Evolutionary conservation across 2,329 filamentous ascomycete species (phyloP), one percentile per base, ranked within the genome.

Genomic region (Arthroderma uncinatum): DNA sequence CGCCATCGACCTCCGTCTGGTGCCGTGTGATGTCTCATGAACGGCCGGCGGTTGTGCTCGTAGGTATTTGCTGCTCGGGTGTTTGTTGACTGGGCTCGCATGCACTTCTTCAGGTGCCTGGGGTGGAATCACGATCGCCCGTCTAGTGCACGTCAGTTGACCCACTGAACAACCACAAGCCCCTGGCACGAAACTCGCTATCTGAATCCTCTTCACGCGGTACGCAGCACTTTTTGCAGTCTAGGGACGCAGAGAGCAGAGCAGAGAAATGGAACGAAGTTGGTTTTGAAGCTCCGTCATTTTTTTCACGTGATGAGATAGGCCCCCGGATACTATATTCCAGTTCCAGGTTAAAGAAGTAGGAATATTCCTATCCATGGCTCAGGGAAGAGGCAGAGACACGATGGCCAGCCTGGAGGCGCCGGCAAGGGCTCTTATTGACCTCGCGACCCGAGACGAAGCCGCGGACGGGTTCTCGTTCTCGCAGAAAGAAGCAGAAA

Each of bases 401-500:
- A 62, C 62, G 37, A 62, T 66, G 57, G 64, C 68, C 65, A 66
- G 69, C 61, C 64, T 71, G 59, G 65, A 67, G 55, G 54, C 63
- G 53, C 39, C 59, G 59, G 71, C 74, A 64, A 61, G 64, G 48
- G 66, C 65, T 40, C 66, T 74, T 55, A 60, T 71, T 54, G 68
- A 73, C 58, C 66, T 78, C 56, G 70, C 61, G 1, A 30, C 76
- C 8, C 50, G 19, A 50, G 68, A 73, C 62, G 72, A 77, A 62
- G 70, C 70, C 42, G 65, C 72, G 58, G 74, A 78, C 70, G 70
- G 71, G 58, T 75, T 83, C 37, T 75, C 78, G 6, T 75, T 92
- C 44, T 87, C 84, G 1, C 77, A 82, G 36, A 77, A 81, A 59
- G 89, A 94, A 71, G 74, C 78, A 64, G 78, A 78, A 61, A 78